Evolutionary conservation across 2,329 filamentous ascomycete genomes (phyloP), one percentile per base, ranked within the genome.

Genomic region (Teratosphaeria pseudoeucalypti): DNA sequence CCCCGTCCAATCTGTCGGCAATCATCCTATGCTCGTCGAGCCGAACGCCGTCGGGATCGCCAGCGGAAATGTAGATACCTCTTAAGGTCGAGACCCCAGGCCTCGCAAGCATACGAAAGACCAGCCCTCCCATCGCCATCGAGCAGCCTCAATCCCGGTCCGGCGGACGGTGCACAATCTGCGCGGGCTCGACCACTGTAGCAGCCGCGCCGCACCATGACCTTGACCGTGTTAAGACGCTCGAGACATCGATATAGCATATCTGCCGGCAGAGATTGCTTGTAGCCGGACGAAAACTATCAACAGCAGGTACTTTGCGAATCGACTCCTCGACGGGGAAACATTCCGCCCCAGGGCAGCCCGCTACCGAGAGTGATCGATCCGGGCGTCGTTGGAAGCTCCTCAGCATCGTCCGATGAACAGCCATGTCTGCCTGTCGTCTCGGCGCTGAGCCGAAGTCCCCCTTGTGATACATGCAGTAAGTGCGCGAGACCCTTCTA

Each of bases 171-270:
- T 90, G 89, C 16, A 96, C 85, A 59, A 97, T 84, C 76, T 99
- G 92, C 0, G 92, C 95, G 75, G 97, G 94, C 78, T 99, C 94
- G 0, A 92, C 95, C 56, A 97, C 81, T 94, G 86, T 63, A 96
- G 78, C 73, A 99, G 80, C 76, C 96, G 94, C 3, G 90, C 88
- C 11, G 90, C 85, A 19, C 94, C 94, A 19, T 85, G 85, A 9
- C 91, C 86, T 76, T 96, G 91, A 37, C 89, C 90, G 73, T 99
- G 99, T 76, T 99, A 97, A 72, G 96, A 85, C 1, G 88, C 88
- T 90, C 54, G 89, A 85, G 57, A 99, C 83, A 75, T 99, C 94
- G 77, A 74, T 12, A 79, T 79, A 26, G 88, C 92, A 73, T 96
- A 86, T 77, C 96, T 99, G 54, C 89, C 90, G 23, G 90, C 84